phyloP scores from a whole-genome alignment of 2,329 filamentous ascomycete species.

The Diplodia corticola region DNA sequence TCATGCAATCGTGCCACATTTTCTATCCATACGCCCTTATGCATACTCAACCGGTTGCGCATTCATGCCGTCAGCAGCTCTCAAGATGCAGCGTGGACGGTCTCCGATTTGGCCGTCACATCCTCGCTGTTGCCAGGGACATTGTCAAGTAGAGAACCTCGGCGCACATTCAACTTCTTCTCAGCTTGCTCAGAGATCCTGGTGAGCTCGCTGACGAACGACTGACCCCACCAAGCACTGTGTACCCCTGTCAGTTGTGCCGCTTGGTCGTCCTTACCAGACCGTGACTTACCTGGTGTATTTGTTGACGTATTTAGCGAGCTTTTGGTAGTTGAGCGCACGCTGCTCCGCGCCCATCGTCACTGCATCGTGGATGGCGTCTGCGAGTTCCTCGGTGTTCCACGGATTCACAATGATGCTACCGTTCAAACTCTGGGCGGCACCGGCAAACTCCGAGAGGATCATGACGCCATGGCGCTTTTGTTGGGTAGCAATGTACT shows the following conservation, averaged over 20 bases:
- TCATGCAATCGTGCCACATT: constrained; percentile 17
- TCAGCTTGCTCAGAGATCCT: constrained; percentile 57
- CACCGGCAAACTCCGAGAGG: constrained; percentile 93
- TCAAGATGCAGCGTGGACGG: neutral
- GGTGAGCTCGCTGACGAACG: constrained; percentile 81
- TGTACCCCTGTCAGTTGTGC: constrained; percentile 28
- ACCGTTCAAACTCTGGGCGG: constrained; percentile 90
- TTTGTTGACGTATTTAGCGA: constrained; percentile 94
- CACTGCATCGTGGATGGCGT: constrained; percentile 92
- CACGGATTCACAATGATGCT: constrained; percentile 95
- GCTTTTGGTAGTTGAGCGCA: constrained; percentile 81
- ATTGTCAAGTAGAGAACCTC: constrained; percentile 20
- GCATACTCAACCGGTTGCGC: neutral
- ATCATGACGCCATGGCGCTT: constrained; percentile 92
- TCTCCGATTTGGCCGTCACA: neutral
- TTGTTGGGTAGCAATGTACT: constrained; percentile 93
- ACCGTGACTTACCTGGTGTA: constrained; percentile 69
- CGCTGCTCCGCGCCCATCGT: constrained; percentile 92
- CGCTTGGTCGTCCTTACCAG: neutral
- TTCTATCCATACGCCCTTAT: constrained; percentile 10
- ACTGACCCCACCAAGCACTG: constrained; percentile 92
- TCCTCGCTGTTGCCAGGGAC: neutral
- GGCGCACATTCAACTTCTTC: constrained; percentile 48
- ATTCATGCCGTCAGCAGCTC: neutral
- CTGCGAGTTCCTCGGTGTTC: constrained; percentile 95